Base-by-base conservation (phyloP, 1,284 basidiomycete species). In the Irpex lacteus region DNA sequence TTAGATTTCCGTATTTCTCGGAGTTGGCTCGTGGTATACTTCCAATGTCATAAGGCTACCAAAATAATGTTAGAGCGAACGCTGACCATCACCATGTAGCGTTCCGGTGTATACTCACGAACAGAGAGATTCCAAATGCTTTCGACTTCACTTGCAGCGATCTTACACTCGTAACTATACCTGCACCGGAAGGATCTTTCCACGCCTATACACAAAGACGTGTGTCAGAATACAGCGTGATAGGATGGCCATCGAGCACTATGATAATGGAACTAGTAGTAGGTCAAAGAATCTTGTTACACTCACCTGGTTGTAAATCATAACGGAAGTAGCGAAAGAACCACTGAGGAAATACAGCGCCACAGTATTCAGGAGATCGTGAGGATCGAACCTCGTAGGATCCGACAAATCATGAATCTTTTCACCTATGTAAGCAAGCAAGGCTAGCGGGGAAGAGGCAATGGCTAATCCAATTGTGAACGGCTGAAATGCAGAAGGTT, bases 331-430 rank as follows among this genome's bases (percentile, higher is more conserved):
- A 19, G 37, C 59, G 49, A 65, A 64, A 11, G 65, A 55, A 26
- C 61, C 15, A 9, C 63, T 65, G n/a, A 68, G 61, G 60, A 47
- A 68, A 63, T 68, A 68, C 5, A 68, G 32, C n/a, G 67, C 66
- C 19, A 68, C 60, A 15, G 63, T 66, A 32, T 54, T 21, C n/a
- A 54, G 15, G 19, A 54, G 15, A 21, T 54, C 52, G 13, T 54
- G n/a, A 15, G 11, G 19, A 4, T 21, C 11, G 19, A 54, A 18
- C 18, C 52, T 15, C 11, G 18, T 11, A 11, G 52, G 52, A 21
- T 54, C 52, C 13, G 52, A 54, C 52, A 15, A 54, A 54, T 54
- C 52, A 21, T 54, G 52, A 11, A 54, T 54, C 60, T 66, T 66
- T 44, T 66, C 67, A 13, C 65, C 67, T 18, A 66, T 61, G 62